Evolutionary conservation across 2,329 filamentous ascomycete species (phyloP).

Genomic region (Nigrospora oryzae): DNA sequence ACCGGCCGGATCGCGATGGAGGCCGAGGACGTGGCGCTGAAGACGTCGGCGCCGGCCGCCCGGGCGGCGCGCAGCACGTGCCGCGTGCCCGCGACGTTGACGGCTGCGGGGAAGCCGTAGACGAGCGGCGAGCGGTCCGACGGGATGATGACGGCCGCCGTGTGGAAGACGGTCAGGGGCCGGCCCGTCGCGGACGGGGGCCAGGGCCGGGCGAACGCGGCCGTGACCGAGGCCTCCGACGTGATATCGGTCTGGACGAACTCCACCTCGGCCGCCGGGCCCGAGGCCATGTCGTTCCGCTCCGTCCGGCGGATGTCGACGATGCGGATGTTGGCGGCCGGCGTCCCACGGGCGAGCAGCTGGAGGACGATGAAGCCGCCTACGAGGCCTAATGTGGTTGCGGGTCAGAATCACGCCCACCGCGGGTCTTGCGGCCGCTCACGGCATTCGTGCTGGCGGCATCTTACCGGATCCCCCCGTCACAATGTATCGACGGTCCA

Average conservation of each 20-base stretch:
- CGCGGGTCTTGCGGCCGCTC: too few species aligned
- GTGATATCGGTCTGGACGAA: conserved; percentile 42
- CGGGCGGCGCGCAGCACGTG: conserved; percentile 34
- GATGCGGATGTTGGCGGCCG: conserved; percentile 41
- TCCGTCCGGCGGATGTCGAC: conserved; percentile 39
- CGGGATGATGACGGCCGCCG: conserved; percentile 43
- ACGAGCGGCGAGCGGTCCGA: conserved; percentile 35
- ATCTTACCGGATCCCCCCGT: conserved; percentile 19
- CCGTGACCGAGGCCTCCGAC: conserved; percentile 29
- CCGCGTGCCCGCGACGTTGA: conserved; percentile 38
- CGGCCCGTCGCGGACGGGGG: conserved; percentile 25
- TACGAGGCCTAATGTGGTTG: conserved; percentile 33
- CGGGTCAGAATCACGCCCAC: neutral
- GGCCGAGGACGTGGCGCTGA: conserved; percentile 37
- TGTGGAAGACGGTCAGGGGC: conserved; percentile 50
- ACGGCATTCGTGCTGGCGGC: neutral
- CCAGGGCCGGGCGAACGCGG: conserved; percentile 41
- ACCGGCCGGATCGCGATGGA: conserved; percentile 31
- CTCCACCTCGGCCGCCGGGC: conserved; percentile 23
- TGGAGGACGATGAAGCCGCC: conserved; percentile 46
- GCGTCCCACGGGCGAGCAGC: conserved; percentile 42
- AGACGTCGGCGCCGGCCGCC: conserved; percentile 29
- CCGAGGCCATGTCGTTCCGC: conserved; percentile 29
- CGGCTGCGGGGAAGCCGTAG: conserved; percentile 33
- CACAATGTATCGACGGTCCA: conserved; percentile 26